Base-by-base conservation (phyloP, 2,329 filamentous ascomycete genomes). In the Fusarium palustre region DNA sequence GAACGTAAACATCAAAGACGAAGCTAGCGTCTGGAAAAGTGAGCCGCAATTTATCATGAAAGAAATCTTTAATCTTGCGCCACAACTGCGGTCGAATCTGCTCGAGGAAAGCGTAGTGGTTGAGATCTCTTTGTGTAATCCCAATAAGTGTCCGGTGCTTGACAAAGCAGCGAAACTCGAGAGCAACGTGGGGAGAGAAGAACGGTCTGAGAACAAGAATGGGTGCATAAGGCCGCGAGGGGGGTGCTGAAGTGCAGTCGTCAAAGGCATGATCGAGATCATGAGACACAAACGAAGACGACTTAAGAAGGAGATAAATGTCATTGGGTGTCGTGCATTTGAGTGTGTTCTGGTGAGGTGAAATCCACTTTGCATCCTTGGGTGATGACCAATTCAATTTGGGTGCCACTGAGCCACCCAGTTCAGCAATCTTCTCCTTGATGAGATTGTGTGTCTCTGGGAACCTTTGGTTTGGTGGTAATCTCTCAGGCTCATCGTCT, bases 371-470 rank as follows among this genome's bases (percentile, higher is more conserved):
- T 11, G 96, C 96, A 77, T 99, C 96, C 79, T 97, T 97, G 6
- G 96, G 96, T 6, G 94, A 91, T 8, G 94, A 97, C 96, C 96
- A 99, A 82, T 98, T 98, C 47, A 99, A 83, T 80, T 99, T 99
- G 1, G 96, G 96, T 3, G 92, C 90, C 11, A 97, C 94, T 64
- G 90, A 89, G 62, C 95, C 95, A 18, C 93, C 94, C 1, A 98
- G 86, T 73, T 94, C 91, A 15, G 84, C 80, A 66, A 99, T 97
- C 42, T 88, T 92, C 25, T 88, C 83, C 77, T 90, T 91, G 78
- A 99, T 93, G 59, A 87, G 81, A 45, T 89, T 83, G 79, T 99
- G 96, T 3, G 94, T 87, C 36, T 92, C 91, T 11, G 89, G 81
- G 81, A 93, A 89, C 38, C 87, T 83, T 72, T 83, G 74, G 76